Evolutionary conservation across 1,139 yeast species (phyloP).

Genomic region (Yamadazyma membranifaciens): DNA sequence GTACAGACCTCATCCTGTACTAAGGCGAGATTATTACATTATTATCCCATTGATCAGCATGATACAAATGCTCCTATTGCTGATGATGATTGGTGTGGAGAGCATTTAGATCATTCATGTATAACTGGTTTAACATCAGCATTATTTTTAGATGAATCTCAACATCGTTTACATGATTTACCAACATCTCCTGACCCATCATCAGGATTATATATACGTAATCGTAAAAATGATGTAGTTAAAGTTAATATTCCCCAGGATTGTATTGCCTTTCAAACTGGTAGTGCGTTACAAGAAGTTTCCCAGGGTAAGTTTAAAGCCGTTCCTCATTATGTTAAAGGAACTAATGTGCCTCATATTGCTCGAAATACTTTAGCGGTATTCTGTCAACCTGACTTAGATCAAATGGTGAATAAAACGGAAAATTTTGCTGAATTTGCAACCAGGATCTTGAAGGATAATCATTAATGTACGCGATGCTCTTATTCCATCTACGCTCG

Average conservation of each 20-base stretch:
- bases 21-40: slow-evolving; percentile 60
- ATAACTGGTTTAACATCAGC: slow-evolving; percentile 63
- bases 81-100: slow-evolving; percentile 59
- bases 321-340: slow-evolving; percentile 60
- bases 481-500: neutral
- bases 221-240: slow-evolving; percentile 44
- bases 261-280: slow-evolving; percentile 64
- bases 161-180: slow-evolving; percentile 21
- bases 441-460: slow-evolving; percentile 30
- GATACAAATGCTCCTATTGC: slow-evolving; percentile 7
- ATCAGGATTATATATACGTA: slow-evolving; percentile 54
- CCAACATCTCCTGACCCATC: slow-evolving; percentile 41
- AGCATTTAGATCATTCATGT: slow-evolving; percentile 63
- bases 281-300: slow-evolving; percentile 57
- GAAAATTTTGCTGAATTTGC: slow-evolving; percentile 55
- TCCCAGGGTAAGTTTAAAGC: slow-evolving; percentile 54
- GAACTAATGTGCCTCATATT: slow-evolving; percentile 32
- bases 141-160: slow-evolving; percentile 44
- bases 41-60: slow-evolving; percentile 33
- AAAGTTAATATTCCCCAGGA: slow-evolving; percentile 56
- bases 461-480: slow-evolving; percentile 22
- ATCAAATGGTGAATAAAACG: slow-evolving; percentile 41
- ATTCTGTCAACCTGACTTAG: slow-evolving; percentile 61
- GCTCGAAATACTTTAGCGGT: slow-evolving; percentile 62
- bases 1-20: slow-evolving; percentile 54